Evolutionary conservation across 2,329 filamentous ascomycete species (phyloP), one percentile per base, ranked within the genome.

Genomic region (Aspergillus tubingensis): DNA sequence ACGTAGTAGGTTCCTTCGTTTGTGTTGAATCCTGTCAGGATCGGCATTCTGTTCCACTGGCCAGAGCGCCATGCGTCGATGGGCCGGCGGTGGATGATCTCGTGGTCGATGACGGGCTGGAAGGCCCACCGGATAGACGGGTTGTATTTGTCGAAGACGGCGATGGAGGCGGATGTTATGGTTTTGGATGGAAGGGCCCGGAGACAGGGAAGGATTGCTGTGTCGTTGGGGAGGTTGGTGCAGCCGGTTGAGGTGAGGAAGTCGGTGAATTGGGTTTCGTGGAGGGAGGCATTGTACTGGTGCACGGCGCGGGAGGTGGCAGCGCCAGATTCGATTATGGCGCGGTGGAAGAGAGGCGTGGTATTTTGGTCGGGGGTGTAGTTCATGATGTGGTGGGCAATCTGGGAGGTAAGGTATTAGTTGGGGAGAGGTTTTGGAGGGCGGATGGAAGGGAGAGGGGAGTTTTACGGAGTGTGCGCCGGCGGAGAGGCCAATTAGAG

Each of bases 1-100:
- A 91, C 83, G 69, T 91, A 91, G 39, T 80, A 72, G 0, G 86
- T 82, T 15, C 88, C 89, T 72, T 92, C 89, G 68, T 91, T 87
- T 41, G 85, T 84, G 73, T 87, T 88, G 78, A 87, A 91, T 7
- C 89, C 89, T 0, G 88, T 90, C 52, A 92, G 76, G 52, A 91
- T 82, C 7, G 87, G 85, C 7, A 88, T 79, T 63, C 81, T 80
- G 65, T 87, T 80, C 70, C 81, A 85, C 15, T 77, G 72, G 0
- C 81, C 78, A 0, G 81, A 76, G 25, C 78, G 71, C 86, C 86
- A 89, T n/a, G 82, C 80, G n/a, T 81, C 77, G 11, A 88, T 79
- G 3, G 88, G 88, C 10, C 83, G 75, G 25, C 82, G 78, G 2
- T 82, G 79, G 56, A 91, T 85, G 13, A 88, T 72, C 11, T 83